A percentile compares a stretch with the other conserved stretches of the same genome.
phyloP scores from a whole-genome alignment of 1,284 basidiomycete genomes.

The Sanghuangporus weigelae region DNA sequence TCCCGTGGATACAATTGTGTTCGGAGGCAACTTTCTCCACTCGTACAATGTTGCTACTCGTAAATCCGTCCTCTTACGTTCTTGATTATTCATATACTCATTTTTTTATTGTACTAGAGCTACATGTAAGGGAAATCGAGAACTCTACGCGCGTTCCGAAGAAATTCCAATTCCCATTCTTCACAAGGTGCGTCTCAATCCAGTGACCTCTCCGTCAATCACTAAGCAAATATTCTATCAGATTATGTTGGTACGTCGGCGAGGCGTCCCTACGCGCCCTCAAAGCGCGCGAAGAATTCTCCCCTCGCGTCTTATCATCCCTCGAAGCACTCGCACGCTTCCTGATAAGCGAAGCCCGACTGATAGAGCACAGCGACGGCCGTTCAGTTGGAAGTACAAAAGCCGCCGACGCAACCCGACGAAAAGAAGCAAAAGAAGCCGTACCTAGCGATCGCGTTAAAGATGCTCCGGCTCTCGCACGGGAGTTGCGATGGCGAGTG shows the following conservation, averaged over 20 bases:
- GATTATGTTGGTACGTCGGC: conserved; percentile 87
- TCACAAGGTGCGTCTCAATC: conserved; percentile 55
- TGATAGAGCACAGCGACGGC: conserved; percentile 61
- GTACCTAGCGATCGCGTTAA: conserved; percentile 77
- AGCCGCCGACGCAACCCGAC: conserved; percentile 26
- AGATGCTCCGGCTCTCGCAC: conserved; percentile 70
- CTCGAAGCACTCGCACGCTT: conserved; percentile 69
- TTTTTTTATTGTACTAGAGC: conserved; percentile 44
- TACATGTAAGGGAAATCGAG: conserved; percentile 87
- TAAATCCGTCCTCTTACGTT: conserved; percentile 34
- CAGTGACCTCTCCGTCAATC: neutral
- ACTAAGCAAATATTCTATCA: conserved; percentile 31
- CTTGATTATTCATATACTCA: neutral
- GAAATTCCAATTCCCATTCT: conserved; percentile 90
- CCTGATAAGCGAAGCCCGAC: conserved; percentile 70
- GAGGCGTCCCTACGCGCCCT: conserved; percentile 74
- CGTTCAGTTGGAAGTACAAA: conserved; percentile 27
- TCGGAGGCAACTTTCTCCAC: conserved; percentile 96
- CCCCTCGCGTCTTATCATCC: conserved; percentile 64
- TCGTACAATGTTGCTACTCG: conserved; percentile 73
- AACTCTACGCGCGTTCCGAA: conserved; percentile 89
- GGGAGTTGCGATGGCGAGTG: conserved; percentile 80
- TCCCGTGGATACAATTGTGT: conserved; percentile 87
- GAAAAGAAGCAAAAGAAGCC: conserved; percentile 72
- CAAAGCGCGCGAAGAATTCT: conserved; percentile 56